Evolutionary conservation across 345 rosid genomes (phyloP).

Genomic region (Psidium friedrichsthalianum): DNA sequence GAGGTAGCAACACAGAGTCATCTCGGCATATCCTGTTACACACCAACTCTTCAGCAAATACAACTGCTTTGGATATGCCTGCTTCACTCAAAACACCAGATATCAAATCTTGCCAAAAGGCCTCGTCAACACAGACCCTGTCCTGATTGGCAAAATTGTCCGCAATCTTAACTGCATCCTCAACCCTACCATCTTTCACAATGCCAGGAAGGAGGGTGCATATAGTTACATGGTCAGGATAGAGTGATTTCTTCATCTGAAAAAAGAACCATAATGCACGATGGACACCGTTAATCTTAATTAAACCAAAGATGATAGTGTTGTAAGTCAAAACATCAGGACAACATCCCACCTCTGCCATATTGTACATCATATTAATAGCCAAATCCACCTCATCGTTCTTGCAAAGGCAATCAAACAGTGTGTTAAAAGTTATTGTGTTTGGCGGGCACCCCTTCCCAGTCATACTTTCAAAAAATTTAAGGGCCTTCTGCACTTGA

Average conservation of each 20-base stretch:
- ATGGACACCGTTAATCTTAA: conserved; percentile 42
- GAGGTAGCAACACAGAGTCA: conserved; percentile 53
- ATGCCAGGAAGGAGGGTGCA: conserved; percentile 84
- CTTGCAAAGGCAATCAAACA: conserved; percentile 90
- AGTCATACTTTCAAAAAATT: conserved; percentile 52
- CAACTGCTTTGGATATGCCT: conserved; percentile 43
- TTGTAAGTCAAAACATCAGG: conserved; percentile 85
- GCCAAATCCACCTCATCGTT: conserved; percentile 70
- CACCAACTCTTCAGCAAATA: conserved; percentile 54
- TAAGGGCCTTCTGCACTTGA: conserved; percentile 42
- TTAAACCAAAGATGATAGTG: conserved; percentile 63
- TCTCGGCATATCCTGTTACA: conserved; percentile 31
- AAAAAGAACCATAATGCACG: conserved; percentile 70
- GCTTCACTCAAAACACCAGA: conserved; percentile 54
- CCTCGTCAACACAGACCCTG: conserved; percentile 6
- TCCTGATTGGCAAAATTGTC: conserved; percentile 37
- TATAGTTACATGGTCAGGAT: conserved; percentile 69
- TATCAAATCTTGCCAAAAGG: conserved; percentile 72
- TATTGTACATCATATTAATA: conserved; percentile 46
- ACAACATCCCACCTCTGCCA: conserved; percentile 44
- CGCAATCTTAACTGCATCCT: conserved; percentile 57
- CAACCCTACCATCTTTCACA: conserved; percentile 45
- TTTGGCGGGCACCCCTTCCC: conserved; percentile 53
- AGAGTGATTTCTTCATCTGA: conserved; percentile 77
- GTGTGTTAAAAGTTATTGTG: conserved; percentile 72